A percentile compares a stretch with the other conserved stretches of the same genome.
These are phyloP conservation scores for Xylaria castorea DNA, from an alignment of 495 filamentous ascomycete species.

Conservation along the genomic window DNA sequence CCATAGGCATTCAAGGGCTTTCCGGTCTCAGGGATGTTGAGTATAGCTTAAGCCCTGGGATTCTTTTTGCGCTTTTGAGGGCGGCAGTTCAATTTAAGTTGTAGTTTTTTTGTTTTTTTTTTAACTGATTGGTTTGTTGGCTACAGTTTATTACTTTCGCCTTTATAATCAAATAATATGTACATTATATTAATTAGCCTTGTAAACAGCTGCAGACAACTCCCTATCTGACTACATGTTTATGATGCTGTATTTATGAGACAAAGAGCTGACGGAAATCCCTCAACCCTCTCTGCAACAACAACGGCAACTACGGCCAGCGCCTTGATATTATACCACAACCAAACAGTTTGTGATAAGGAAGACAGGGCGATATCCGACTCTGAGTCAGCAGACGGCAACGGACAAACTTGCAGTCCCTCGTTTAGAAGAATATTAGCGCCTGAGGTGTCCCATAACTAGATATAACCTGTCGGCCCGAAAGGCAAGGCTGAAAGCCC, in stretches of 20 bases:
- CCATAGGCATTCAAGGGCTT: conserved; percentile 4
- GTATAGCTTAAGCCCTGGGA: not conserved
- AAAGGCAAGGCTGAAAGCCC: not conserved
- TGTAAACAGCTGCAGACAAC: not conserved
- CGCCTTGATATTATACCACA: not conserved
- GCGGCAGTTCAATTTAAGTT: not conserved
- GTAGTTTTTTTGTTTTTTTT: not conserved
- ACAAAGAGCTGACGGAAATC: not conserved
- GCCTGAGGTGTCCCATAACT: not conserved
- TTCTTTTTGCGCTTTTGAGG: not conserved
- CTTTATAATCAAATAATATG: not conserved
- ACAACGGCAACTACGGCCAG: not conserved
- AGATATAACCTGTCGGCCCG: not conserved
- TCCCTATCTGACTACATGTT: not conserved
- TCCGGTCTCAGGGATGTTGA: too few relatives aligned
- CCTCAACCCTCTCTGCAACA: not conserved
- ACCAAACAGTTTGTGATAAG: not conserved
- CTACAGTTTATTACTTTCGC: not conserved
- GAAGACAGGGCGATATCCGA: not conserved
- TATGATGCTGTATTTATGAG: not conserved
- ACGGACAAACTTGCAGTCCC: not conserved
- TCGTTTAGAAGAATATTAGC: not conserved
- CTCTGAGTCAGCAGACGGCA: not conserved
- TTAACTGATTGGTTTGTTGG: not conserved
- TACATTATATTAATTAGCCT: not conserved